Evolutionary conservation across 2,329 filamentous ascomycete genomes (phyloP).

Genomic region (Nemania sp.): DNA sequence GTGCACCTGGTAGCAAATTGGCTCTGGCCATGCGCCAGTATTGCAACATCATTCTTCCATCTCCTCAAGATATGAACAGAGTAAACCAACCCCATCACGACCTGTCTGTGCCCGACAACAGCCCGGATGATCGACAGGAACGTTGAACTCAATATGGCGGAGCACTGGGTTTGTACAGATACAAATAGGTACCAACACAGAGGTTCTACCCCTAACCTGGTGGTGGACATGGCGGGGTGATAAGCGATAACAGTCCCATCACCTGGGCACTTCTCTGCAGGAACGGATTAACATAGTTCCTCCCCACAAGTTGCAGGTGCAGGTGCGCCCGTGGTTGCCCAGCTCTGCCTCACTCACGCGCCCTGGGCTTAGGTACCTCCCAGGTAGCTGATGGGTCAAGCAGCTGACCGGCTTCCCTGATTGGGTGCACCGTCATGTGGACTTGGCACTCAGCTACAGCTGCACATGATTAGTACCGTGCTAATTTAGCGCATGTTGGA

Average conservation of each 20-base stretch:
- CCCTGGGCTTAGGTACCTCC: too few species aligned
- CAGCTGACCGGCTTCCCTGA: conserved; percentile 11
- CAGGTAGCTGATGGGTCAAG: conserved; percentile 4
- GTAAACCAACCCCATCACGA: too few species aligned
- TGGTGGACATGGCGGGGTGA: conserved; percentile 2
- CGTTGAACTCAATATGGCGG: not conserved
- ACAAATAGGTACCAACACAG: too few species aligned
- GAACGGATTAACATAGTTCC: conserved; percentile 21
- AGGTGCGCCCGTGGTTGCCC: not conserved
- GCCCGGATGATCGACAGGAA: conserved; percentile 1
- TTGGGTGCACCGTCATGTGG: conserved; percentile 13
- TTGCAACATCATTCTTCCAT: too few species aligned
- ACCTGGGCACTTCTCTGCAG: not conserved
- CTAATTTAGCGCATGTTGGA: conserved; percentile 15
- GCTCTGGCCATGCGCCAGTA: too few species aligned
- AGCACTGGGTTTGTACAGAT: too few species aligned
- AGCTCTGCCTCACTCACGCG: too few species aligned
- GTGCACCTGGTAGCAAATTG: not conserved
- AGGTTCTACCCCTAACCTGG: too few species aligned
- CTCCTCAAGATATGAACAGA: too few species aligned
- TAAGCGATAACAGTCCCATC: conserved; percentile 5
- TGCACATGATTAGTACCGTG: too few species aligned
- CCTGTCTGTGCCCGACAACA: too few species aligned
- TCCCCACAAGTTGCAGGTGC: too few species aligned
- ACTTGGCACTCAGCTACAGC: conserved; percentile 18